Evolutionary conservation across 2,329 filamentous ascomycete genomes (phyloP).

Genomic region (Bipolaris bicolor): DNA sequence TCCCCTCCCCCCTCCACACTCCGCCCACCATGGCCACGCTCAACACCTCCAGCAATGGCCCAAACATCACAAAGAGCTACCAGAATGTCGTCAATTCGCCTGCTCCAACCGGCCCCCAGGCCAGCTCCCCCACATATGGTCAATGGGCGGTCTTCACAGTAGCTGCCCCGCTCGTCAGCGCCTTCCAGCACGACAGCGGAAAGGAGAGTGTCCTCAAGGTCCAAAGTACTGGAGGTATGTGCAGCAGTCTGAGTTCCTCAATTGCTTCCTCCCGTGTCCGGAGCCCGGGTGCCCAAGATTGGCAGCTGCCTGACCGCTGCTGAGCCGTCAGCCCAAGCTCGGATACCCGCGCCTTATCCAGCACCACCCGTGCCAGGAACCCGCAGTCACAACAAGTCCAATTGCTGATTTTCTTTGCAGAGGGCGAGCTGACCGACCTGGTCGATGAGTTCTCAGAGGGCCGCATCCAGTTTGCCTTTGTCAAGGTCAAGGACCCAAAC

Average conservation of each 20-base stretch:
- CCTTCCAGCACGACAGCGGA: constrained; percentile 81
- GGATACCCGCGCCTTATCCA: constrained; percentile 13
- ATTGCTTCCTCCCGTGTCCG: constrained; percentile 1
- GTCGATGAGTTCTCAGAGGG: constrained; percentile 97
- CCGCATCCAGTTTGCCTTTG: constrained; percentile 93
- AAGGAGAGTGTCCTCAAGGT: constrained; percentile 98
- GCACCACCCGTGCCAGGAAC: not conserved
- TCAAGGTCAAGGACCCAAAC: constrained; percentile 96
- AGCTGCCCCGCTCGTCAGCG: constrained; percentile 87
- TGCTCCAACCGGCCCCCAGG: constrained; percentile 61
- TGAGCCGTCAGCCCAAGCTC: constrained; percentile 21
- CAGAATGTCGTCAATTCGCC: constrained; percentile 69
- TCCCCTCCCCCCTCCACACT: constrained; percentile 10
- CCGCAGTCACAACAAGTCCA: constrained; percentile 1
- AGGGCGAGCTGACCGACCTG: constrained; percentile 88
- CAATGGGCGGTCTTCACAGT: constrained; percentile 97
- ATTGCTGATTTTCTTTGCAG: constrained; percentile 55
- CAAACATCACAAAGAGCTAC: constrained; percentile 64
- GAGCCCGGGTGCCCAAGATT: not conserved
- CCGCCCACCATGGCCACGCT: constrained; percentile 72
- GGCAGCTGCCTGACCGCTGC: constrained; percentile 6
- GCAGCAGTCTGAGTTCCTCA: constrained; percentile 1
- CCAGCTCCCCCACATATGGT: constrained; percentile 78
- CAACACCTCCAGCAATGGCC: constrained; percentile 61
- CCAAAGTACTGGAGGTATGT: constrained; percentile 81